Conservation (phyloP, 257 asterid species). For the Eucommia ulmoides region DNA sequence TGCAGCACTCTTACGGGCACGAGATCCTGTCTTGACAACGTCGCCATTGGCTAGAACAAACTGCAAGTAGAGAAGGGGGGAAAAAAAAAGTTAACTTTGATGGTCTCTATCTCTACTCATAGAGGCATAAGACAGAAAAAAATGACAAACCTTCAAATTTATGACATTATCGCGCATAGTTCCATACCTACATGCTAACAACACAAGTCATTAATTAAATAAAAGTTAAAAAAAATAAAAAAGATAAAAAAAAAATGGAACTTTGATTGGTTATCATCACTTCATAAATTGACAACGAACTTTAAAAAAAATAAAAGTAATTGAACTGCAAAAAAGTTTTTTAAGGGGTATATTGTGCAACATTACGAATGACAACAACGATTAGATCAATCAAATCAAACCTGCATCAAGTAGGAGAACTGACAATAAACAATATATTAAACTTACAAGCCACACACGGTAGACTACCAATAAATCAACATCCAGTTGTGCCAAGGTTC, state of each 20-base stretch:
- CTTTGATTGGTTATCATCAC: background rate
- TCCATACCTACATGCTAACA: slow-evolving; percentile 84
- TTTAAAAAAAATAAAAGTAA: too few species aligned
- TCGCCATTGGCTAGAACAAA: slow-evolving; percentile 88
- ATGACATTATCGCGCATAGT: slow-evolving; percentile 98
- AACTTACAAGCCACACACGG: too few species aligned
- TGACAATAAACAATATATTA: too few species aligned
- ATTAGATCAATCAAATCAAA: too few species aligned
- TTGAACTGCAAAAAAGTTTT: too few species aligned
- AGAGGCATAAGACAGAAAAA: slow-evolving; percentile 9
- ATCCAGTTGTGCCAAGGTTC: too few species aligned
- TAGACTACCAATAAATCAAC: too few species aligned
- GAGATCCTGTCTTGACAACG: slow-evolving; percentile 84
- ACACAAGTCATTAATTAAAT: slow-evolving; percentile 24
- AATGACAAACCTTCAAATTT: slow-evolving; percentile 72
- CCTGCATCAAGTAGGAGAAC: too few species aligned
- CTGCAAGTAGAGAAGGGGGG: slow-evolving; percentile 30
- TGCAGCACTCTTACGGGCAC: slow-evolving; percentile 98
- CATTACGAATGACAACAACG: too few species aligned
- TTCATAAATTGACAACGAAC: too few species aligned
- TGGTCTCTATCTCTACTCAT: slow-evolving; percentile 6
- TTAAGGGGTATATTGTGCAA: too few species aligned
- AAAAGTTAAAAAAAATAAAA: too few species aligned
- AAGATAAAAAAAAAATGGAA: background rate
- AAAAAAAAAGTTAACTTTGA: slow-evolving; percentile 14